These are phyloP conservation scores for Symbiodinium natans DNA, from an alignment of 73 alveolate species.

Conservation along the genomic window DNA sequence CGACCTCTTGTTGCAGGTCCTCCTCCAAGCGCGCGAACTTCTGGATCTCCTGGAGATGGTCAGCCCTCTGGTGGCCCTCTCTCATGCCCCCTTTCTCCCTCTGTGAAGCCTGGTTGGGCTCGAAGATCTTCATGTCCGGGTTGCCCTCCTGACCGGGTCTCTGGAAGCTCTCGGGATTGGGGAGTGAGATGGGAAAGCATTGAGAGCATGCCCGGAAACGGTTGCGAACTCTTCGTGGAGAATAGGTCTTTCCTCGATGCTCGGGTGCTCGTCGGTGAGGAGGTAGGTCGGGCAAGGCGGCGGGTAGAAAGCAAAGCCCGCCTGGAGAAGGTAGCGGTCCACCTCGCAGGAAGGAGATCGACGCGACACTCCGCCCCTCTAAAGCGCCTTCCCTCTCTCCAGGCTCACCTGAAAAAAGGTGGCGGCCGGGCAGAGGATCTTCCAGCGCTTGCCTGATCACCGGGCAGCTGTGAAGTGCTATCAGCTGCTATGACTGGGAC, in stretches of 20 bases:
- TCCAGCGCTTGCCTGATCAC: conserved; percentile 39
- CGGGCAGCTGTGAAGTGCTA: neutral
- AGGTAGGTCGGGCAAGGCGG: conserved; percentile 65
- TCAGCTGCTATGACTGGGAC: too few species aligned
- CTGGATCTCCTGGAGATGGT: conserved; percentile 5
- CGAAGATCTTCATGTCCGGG: conserved; percentile 56
- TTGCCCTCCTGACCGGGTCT: conserved; percentile 16
- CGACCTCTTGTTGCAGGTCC: conserved; percentile 30
- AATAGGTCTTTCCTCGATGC: neutral
- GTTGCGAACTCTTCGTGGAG: too few species aligned
- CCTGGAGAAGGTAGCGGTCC: conserved; percentile 27
- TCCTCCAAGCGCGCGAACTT: conserved; percentile 24
- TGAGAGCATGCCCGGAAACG: too few species aligned
- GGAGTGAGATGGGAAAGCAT: too few species aligned
- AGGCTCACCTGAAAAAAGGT: conserved; percentile 12
- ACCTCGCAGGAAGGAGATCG: too few species aligned
- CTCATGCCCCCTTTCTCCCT: too few species aligned
- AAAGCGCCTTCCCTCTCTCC: too few species aligned
- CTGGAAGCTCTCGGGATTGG: too few species aligned
- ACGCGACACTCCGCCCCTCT: too few species aligned
- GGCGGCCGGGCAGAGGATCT: conserved; percentile 33
- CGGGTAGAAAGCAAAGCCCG: conserved; percentile 22
- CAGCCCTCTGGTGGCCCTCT: too few species aligned
- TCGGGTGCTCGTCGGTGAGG: conserved; percentile 53
- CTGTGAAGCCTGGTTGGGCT: conserved; percentile 9